Evolutionary conservation across 1,284 basidiomycete species (phyloP).

Genomic region (Sporisorium reilianum): DNA sequence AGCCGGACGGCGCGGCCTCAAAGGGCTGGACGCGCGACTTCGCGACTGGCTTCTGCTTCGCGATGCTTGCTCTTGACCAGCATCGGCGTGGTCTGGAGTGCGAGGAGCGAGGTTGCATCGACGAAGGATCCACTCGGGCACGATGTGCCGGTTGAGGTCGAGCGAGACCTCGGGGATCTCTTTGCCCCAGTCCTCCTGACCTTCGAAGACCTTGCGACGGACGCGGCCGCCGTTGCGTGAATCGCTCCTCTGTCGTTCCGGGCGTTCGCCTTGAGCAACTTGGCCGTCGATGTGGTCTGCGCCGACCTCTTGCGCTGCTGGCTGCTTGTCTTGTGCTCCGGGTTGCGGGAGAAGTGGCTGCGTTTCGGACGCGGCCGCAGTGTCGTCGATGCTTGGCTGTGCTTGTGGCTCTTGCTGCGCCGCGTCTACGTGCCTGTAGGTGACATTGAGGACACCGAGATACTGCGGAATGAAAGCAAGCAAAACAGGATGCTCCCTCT

Average conservation of each 20-base stretch:
- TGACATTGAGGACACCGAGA: slow-evolving; percentile 97
- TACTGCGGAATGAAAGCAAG: slow-evolving; percentile 95
- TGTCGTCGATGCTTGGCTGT: neutral
- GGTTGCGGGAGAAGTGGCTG: neutral
- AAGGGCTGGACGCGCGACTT: slow-evolving; percentile 31
- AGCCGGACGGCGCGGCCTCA: slow-evolving; percentile 14
- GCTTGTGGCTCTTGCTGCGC: slow-evolving; percentile 12
- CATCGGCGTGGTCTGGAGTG: slow-evolving; percentile 4
- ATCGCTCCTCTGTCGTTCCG: slow-evolving; percentile 14
- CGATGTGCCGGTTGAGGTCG: slow-evolving; percentile 92
- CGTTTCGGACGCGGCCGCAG: slow-evolving; percentile 3
- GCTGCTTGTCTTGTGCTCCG: neutral
- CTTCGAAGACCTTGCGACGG: slow-evolving; percentile 64
- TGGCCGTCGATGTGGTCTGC: neutral
- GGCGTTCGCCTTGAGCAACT: neutral
- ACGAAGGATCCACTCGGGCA: slow-evolving; percentile 86
- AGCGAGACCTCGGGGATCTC: slow-evolving; percentile 80
- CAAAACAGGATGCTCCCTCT: slow-evolving; percentile 88
- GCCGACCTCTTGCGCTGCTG: neutral
- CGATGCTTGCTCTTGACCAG: slow-evolving; percentile 3
- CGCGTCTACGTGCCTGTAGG: slow-evolving; percentile 73
- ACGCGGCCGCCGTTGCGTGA: slow-evolving; percentile 21
- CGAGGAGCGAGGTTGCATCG: slow-evolving; percentile 51
- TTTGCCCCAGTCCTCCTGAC: slow-evolving; percentile 60
- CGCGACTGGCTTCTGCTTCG: slow-evolving; percentile 25